Evolutionary conservation across 768 basidiomycete genomes (phyloP).

Genomic region (Boletus rubroflammeus): DNA sequence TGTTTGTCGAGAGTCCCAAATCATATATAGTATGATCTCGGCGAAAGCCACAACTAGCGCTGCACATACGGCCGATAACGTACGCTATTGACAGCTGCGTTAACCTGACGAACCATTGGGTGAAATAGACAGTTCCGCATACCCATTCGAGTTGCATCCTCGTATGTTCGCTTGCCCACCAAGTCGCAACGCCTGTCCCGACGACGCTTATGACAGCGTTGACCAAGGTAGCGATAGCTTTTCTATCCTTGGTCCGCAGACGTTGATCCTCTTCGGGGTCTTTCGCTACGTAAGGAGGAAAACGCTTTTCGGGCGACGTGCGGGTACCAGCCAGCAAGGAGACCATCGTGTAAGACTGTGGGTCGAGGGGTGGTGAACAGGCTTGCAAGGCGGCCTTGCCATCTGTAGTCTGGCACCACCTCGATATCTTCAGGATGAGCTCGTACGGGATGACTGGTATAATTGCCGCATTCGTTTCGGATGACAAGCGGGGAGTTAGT

Average conservation of each 20-base stretch:
- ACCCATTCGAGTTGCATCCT: slow-evolving; percentile 78
- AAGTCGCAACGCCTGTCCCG: slow-evolving; percentile 63
- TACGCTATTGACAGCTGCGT: slow-evolving; percentile 39
- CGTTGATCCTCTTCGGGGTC: slow-evolving; percentile 47
- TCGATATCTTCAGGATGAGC: slow-evolving; percentile 54
- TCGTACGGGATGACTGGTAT: slow-evolving; percentile 57
- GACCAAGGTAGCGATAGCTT: slow-evolving; percentile 63
- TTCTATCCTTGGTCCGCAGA: slow-evolving; percentile 50
- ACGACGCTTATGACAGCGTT: slow-evolving; percentile 70
- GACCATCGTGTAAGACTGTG: slow-evolving; percentile 62
- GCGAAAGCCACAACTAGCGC: slow-evolving; percentile 67
- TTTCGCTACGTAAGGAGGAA: slow-evolving; percentile 47
- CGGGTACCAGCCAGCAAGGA: slow-evolving; percentile 72
- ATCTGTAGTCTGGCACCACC: slow-evolving; percentile 60
- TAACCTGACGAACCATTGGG: neutral
- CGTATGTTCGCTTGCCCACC: slow-evolving; percentile 65
- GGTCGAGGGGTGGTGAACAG: slow-evolving; percentile 43
- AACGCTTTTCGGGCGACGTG: slow-evolving; percentile 74
- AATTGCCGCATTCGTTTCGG: neutral
- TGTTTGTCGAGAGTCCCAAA: slow-evolving; percentile 59
- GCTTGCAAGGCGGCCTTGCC: slow-evolving; percentile 41
- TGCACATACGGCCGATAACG: slow-evolving; percentile 57
- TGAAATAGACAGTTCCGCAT: slow-evolving; percentile 26
- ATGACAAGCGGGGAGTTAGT: slow-evolving; percentile 39
- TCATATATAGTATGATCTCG: slow-evolving; percentile 66